Evolutionary conservation across 352 stramenopile species (phyloP).

Genomic region (Phytopythium ostracodes): DNA sequence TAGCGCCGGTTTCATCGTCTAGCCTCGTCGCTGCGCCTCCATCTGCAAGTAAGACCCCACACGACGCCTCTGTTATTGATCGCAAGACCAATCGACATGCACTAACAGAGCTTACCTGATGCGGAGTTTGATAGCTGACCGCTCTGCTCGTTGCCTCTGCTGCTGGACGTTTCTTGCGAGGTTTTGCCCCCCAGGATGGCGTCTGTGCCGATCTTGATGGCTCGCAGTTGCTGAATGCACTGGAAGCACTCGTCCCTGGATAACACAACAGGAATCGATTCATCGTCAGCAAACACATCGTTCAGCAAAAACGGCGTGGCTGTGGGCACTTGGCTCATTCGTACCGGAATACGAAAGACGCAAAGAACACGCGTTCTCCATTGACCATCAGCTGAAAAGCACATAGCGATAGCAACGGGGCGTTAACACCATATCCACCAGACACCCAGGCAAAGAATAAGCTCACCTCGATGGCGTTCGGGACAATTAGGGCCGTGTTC

Average conservation of each 20-base stretch:
- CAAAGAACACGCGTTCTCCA: slow-evolving; percentile 73
- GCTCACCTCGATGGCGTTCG: slow-evolving; percentile 79
- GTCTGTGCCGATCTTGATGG: slow-evolving; percentile 70
- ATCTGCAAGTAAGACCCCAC: background rate
- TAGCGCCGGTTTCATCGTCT: background rate
- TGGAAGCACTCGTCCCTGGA: slow-evolving; percentile 82
- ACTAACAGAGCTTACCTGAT: background rate
- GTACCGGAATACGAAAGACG: slow-evolving; percentile 83
- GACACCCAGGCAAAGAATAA: background rate
- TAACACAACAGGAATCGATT: slow-evolving; percentile 8
- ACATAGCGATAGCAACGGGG: background rate
- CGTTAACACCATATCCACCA: background rate
- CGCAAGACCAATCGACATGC: background rate
- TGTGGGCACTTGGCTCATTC: background rate
- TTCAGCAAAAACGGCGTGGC: background rate
- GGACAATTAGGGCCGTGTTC: slow-evolving; percentile 80
- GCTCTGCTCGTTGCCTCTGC: background rate
- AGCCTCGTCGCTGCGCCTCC: background rate
- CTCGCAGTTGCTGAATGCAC: slow-evolving; percentile 68
- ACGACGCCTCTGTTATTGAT: background rate
- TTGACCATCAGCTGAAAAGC: slow-evolving; percentile 48
- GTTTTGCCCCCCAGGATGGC: slow-evolving; percentile 37
- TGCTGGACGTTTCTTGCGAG: slow-evolving; percentile 5
- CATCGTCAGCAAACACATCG: slow-evolving; percentile 4
- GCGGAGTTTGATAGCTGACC: slow-evolving; percentile 3